A percentile compares a stretch with the other conserved stretches of the same genome.
Evolutionary conservation across 305 asterid species (phyloP).

Genomic region (Plantago rigida): DNA sequence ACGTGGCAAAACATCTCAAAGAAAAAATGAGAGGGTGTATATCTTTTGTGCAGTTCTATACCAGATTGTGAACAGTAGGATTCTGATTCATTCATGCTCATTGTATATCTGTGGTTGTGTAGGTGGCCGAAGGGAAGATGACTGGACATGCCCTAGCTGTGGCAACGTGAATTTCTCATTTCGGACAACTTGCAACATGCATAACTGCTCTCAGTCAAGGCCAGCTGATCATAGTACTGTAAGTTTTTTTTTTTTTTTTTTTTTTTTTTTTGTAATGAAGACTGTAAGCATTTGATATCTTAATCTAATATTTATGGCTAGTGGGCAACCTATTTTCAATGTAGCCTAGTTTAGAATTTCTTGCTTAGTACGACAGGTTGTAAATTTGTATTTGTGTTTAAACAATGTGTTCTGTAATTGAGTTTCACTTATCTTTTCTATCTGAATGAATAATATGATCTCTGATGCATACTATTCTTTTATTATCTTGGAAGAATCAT

Average conservation of each 20-base stretch:
- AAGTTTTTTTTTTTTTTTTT: constrained; percentile 20
- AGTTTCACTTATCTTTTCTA: neutral
- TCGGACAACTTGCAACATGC: constrained; percentile 92
- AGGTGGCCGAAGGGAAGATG: constrained; percentile 97
- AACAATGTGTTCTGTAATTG: neutral
- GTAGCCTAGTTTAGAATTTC: too few species aligned
- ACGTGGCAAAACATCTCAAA: too few species aligned
- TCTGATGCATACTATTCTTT: neutral
- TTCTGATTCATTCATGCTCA: constrained; percentile 7
- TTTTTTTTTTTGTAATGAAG: too few species aligned
- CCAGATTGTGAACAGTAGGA: neutral
- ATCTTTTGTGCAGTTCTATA: neutral
- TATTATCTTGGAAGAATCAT: neutral
- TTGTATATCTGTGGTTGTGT: constrained; percentile 22
- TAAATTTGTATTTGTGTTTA: neutral
- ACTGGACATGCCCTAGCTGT: constrained; percentile 94
- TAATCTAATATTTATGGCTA: too few species aligned
- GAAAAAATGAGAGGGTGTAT: too few species aligned
- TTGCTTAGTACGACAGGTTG: too few species aligned
- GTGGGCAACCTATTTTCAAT: too few species aligned
- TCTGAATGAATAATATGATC: neutral
- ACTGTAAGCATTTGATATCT: neutral
- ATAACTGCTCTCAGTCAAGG: constrained; percentile 86
- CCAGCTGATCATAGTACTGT: constrained; percentile 83
- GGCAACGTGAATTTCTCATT: constrained; percentile 85